Conservation (phyloP, 805 yeast genomes). For the Helenozyma rhizophorensis region DNA sequence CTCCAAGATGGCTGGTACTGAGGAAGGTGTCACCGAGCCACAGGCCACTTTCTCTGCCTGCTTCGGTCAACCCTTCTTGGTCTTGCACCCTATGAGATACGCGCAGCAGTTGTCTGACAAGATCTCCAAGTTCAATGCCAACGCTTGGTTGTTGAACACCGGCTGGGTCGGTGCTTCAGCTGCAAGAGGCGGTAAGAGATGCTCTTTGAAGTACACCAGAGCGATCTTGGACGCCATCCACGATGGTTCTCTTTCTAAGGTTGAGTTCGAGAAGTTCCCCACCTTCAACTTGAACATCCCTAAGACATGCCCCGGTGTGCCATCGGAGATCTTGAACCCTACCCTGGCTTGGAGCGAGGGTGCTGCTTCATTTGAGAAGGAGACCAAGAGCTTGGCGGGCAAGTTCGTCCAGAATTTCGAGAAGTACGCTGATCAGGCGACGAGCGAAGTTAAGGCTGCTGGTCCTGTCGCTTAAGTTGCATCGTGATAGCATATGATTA, state of each 20-base stretch:
- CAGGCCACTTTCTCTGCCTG: conserved; percentile 97
- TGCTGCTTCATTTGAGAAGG: conserved; percentile 33
- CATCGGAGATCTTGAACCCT: conserved; percentile 82
- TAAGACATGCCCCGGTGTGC: conserved; percentile 75
- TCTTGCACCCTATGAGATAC: conserved; percentile 95
- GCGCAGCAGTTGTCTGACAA: conserved; percentile 94
- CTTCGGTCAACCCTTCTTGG: conserved; percentile 98
- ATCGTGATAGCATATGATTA: too few relatives aligned
- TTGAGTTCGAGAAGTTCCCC: conserved; percentile 78
- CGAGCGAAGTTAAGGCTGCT: conserved; percentile 84
- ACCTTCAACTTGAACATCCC: conserved; percentile 87
- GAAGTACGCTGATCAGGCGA: conserved; percentile 78
- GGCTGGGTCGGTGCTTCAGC: conserved; percentile 98
- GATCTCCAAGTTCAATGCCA: conserved; percentile 81
- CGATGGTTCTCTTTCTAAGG: conserved; percentile 79
- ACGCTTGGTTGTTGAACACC: conserved; percentile 95
- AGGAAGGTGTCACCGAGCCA: conserved; percentile 97
- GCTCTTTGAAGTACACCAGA: conserved; percentile 96
- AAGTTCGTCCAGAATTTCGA: conserved; percentile 84
- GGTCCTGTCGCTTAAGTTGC: conserved; percentile 58
- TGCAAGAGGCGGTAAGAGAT: conserved; percentile 91
- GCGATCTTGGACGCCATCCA: conserved; percentile 93
- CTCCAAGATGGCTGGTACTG: conserved; percentile 99
- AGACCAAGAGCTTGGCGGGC: conserved; percentile 58
- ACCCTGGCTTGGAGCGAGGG: conserved; percentile 67